Conservation (phyloP, 176 grass and related monocot species). For the Thalia dealbata region DNA sequence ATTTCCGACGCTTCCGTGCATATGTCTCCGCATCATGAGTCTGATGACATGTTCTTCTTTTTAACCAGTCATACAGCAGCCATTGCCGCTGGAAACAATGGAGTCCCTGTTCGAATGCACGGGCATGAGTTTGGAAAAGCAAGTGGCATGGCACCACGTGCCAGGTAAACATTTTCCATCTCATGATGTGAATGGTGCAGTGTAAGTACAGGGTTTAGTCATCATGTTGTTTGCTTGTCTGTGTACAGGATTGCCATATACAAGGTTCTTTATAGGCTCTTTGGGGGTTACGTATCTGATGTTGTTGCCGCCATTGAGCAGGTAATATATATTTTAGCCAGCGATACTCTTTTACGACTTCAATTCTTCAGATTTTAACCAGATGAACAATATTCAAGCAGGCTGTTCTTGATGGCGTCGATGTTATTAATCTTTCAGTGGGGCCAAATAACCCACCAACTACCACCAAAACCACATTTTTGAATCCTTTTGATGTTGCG, state of each 20-base stretch:
- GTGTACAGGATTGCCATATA: slow-evolving; percentile 80
- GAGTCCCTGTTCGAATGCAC: slow-evolving; percentile 83
- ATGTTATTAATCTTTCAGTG: slow-evolving; percentile 94
- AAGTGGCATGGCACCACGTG: slow-evolving; percentile 97
- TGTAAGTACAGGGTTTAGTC: not conserved
- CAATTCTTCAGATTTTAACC: not conserved
- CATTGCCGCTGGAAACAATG: slow-evolving; percentile 99
- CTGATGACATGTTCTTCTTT: slow-evolving; percentile 18
- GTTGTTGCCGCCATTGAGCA: slow-evolving; percentile 98
- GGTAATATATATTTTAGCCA: slow-evolving; percentile 15
- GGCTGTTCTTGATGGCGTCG: slow-evolving; percentile 93
- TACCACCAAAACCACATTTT: slow-evolving; percentile 75
- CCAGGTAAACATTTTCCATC: slow-evolving; percentile 43
- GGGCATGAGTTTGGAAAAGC: slow-evolving; percentile 90
- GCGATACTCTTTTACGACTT: not conserved
- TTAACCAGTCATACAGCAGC: slow-evolving; percentile 81
- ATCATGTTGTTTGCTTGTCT: slow-evolving; percentile 8
- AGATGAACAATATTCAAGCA: slow-evolving; percentile 17
- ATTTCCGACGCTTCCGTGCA: not conserved
- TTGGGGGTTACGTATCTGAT: slow-evolving; percentile 94
- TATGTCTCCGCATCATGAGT: not conserved
- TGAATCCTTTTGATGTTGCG: slow-evolving; percentile 92
- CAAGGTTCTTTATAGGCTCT: slow-evolving; percentile 96
- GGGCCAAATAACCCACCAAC: slow-evolving; percentile 93
- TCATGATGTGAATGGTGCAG: not conserved